Percentiles rank a stretch among this genome's conserved stretches.
Evolutionary conservation across 176 grass and related monocot species (phyloP).

Genomic region (Phyllostachys edulis): DNA sequence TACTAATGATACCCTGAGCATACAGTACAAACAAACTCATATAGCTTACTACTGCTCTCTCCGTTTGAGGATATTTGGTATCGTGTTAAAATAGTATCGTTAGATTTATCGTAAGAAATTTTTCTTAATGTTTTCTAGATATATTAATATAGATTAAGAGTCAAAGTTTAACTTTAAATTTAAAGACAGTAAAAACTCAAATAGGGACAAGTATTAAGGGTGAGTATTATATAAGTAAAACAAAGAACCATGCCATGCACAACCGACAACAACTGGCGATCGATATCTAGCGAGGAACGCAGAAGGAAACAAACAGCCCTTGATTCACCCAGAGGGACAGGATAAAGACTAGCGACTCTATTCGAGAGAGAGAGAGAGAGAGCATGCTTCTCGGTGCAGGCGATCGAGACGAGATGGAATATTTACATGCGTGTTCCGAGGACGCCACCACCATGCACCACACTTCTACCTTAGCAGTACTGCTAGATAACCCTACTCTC

Average conservation of each 20-base stretch:
- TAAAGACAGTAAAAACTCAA: no score
- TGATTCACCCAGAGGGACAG: conserved; percentile 5
- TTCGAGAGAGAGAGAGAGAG: conserved; percentile 16
- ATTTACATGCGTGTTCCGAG: conserved; percentile 36
- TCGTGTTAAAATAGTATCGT: no score
- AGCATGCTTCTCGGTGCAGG: conserved; percentile 18
- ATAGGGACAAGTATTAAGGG: no score
- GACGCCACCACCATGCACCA: background rate
- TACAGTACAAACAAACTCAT: no score
- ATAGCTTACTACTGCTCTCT: no score
- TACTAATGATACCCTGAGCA: no score
- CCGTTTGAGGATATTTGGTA: no score
- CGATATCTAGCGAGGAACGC: background rate
- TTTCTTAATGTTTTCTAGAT: no score
- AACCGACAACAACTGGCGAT: background rate
- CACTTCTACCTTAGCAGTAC: background rate
- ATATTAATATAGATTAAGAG: no score
- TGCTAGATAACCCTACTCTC: background rate
- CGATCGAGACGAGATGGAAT: conserved; percentile 24
- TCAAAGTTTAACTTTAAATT: no score
- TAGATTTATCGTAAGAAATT: no score
- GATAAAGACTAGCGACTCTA: conserved; percentile 26
- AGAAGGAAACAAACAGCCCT: background rate
- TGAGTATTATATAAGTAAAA: no score
- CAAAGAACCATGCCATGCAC: background rate